Conservation (phyloP, 345 rosid genomes). For the Citrus sp. region DNA sequence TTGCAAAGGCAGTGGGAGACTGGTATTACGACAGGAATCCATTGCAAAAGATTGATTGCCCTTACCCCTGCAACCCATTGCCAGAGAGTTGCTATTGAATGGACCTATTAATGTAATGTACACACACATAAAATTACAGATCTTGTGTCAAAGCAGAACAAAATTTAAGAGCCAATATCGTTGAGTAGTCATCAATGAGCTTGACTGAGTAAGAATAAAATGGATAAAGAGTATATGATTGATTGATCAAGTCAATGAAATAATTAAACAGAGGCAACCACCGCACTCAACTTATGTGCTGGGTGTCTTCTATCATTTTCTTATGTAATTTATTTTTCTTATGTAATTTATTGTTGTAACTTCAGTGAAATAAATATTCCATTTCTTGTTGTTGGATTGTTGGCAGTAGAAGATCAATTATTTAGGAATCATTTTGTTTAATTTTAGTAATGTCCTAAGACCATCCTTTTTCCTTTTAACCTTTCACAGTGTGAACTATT, state of each 20-base stretch:
- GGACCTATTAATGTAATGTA: slow-evolving; percentile 8
- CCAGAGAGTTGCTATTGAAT: slow-evolving; percentile 40
- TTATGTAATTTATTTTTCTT: slow-evolving; percentile 10
- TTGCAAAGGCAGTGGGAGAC: slow-evolving; percentile 85
- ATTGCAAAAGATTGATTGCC: slow-evolving; percentile 74
- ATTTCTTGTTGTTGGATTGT: neutral
- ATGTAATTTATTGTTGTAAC: slow-evolving; percentile 12
- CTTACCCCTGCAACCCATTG: slow-evolving; percentile 98
- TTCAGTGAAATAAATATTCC: slow-evolving; percentile 13
- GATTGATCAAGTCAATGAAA: too few species aligned
- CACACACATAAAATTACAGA: slow-evolving; percentile 33
- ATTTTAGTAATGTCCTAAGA: too few species aligned
- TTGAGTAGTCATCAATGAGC: neutral
- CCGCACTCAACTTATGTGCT: slow-evolving; percentile 43
- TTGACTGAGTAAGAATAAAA: neutral
- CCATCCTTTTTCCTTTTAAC: neutral
- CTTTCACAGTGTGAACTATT: too few species aligned
- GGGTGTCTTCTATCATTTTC: slow-evolving; percentile 25
- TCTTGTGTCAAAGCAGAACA: neutral
- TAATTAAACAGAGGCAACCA: neutral
- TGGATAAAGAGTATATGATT: too few species aligned
- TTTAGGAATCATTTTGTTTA: neutral
- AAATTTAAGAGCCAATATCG: slow-evolving; percentile 4
- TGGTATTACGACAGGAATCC: slow-evolving; percentile 74
- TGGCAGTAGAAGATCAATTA: neutral